Base-by-base conservation (phyloP, 2,329 filamentous ascomycete genomes). In the Fusarium sp. region DNA sequence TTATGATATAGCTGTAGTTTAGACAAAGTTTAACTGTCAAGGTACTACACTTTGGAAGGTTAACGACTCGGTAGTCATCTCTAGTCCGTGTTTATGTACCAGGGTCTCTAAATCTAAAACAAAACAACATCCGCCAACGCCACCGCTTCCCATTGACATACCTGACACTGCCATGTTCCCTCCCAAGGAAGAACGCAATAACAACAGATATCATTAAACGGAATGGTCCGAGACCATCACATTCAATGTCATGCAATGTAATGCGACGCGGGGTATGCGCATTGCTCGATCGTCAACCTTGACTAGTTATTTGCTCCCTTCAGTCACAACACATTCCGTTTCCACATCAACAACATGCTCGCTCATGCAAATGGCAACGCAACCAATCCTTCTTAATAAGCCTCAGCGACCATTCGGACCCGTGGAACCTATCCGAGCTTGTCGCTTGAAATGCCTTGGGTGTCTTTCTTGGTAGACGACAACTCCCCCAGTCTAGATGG, bases 271-370 rank as follows among this genome's bases (percentile, higher is more conserved):
- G 47, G 46, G 42, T 38, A 31, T 44, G 46, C 28, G 31, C 44
- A 63, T 67, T 57, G 35, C 52, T 49, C 23, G 21, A 42, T 54
- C 41, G 42, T 52, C 66, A 37, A 31, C 29, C 26, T 28, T 62
- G 24, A 47, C 23, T 49, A 37, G 24, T 10, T 31, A 48, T 24
- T 46, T 33, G 31, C 62, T 61, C 61, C 62, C 63, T 66, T 56
- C 38, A 33, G n/a, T 50, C 31, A 38, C 26, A 52, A 63, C 50
- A 67, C 63, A 67, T 67, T 67, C 64, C 64, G 64, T 67, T 67
- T 66, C 63, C 63, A 47, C 63, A 66, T 66, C 56, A 69, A 68
- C 54, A 69, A 65, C 42, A 60, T 18, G 35, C 63, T 48, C 37
- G 15, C 23, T 31, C 29, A 31, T 35, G 31, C n/a, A 56, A 24